Evolutionary conservation across 2,329 filamentous ascomycete genomes (phyloP).

Genomic region (Sphaerulina musiva): DNA sequence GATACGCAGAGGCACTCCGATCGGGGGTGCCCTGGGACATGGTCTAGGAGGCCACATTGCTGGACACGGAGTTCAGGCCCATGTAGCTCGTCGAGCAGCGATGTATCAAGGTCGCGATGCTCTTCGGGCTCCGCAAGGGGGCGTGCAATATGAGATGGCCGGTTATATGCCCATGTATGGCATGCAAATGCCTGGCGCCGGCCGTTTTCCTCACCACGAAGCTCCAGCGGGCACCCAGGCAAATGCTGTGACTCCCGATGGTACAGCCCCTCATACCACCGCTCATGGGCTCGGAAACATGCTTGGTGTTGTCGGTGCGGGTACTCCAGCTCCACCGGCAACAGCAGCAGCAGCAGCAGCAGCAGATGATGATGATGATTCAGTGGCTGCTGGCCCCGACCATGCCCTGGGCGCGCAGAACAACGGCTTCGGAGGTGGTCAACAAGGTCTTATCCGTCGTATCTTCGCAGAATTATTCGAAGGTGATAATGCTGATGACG

Average conservation of each 20-base stretch:
- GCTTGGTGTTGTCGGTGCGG: neutral
- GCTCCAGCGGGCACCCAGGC: neutral
- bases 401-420: constrained; percentile 8
- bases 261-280: neutral
- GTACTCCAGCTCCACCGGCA: neutral
- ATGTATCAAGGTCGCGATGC: constrained; percentile 8
- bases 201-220: neutral
- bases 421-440: constrained; percentile 7
- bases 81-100: constrained; percentile 8
- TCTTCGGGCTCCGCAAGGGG: constrained; percentile 1
- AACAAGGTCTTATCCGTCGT: neutral
- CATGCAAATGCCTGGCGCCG: neutral
- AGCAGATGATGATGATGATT: neutral
- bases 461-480: constrained; percentile 12
- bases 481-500: constrained; percentile 11
- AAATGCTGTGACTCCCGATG: neutral
- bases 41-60: constrained; percentile 10
- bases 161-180: constrained; percentile 6
- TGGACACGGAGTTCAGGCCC: constrained; percentile 6
- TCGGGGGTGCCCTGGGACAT: neutral
- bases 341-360: too few species aligned
- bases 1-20: neutral
- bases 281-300: too few species aligned
- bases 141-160: neutral
- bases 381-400: neutral